Percentiles rank a stretch among this genome's conserved stretches.
Evolutionary conservation across 306 rosid genomes (phyloP).

Genomic region (Pyrus betulifolia): DNA sequence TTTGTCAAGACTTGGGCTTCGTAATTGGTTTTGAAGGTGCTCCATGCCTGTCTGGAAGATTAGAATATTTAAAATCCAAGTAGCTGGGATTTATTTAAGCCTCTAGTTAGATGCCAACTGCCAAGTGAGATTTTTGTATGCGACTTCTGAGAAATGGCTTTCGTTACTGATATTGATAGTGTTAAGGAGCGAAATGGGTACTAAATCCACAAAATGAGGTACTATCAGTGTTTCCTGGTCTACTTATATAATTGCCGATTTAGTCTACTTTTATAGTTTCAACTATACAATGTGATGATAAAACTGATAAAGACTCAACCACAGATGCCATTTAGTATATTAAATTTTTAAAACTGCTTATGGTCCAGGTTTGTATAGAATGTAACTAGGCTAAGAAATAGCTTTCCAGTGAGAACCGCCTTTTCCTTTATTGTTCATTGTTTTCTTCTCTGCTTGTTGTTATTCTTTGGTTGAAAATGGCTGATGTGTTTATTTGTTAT

Average conservation of each 20-base stretch:
- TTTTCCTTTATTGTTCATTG: neutral
- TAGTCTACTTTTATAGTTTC: neutral
- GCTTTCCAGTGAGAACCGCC: neutral
- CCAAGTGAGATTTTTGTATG: neutral
- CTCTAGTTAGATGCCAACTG: neutral
- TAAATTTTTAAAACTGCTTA: neutral
- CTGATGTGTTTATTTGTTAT: neutral
- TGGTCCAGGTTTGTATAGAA: neutral
- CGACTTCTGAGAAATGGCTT: neutral
- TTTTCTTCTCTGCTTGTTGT: neutral
- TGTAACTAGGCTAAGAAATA: neutral
- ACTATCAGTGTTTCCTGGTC: neutral
- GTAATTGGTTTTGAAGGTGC: neutral
- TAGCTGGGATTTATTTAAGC: neutral
- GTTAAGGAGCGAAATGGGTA: neutral
- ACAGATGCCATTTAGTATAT: neutral
- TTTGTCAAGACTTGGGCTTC: neutral
- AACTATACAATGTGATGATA: neutral
- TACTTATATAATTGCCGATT: neutral
- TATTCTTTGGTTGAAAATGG: neutral
- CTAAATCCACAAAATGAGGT: neutral
- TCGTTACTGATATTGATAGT: neutral
- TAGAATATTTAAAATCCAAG: neutral
- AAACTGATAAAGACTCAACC: neutral
- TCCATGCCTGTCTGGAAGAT: neutral